These are phyloP conservation scores for Umbilicus rupestris DNA, from an alignment of 164 flowering plant species.

Conservation along the genomic window DNA sequence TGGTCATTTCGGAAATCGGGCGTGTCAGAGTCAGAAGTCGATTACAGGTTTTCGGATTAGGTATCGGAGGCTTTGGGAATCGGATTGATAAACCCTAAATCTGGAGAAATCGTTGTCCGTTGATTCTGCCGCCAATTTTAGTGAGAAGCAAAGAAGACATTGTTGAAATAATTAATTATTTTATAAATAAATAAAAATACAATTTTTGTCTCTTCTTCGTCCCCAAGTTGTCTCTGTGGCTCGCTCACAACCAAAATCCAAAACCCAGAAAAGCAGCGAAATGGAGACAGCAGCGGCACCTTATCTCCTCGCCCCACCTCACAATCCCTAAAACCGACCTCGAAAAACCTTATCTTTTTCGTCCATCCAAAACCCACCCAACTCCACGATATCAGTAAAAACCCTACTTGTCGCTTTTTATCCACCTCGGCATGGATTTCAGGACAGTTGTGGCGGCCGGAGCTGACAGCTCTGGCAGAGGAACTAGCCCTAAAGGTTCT, in stretches of 20 bases:
- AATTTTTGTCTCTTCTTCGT: background rate
- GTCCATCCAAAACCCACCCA: constrained; percentile 4
- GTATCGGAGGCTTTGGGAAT: too few species aligned
- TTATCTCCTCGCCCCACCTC: constrained; percentile 4
- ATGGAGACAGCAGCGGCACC: background rate
- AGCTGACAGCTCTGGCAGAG: background rate
- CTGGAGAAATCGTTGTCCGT: background rate
- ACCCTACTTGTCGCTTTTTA: background rate
- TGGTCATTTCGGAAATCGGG: background rate
- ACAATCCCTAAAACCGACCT: background rate
- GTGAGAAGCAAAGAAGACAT: background rate
- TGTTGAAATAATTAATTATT: too few species aligned
- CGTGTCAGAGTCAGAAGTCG: too few species aligned
- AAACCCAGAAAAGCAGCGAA: background rate
- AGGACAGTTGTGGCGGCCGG: background rate
- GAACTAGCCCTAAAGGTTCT: background rate
- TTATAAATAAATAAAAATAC: background rate
- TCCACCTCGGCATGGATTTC: background rate
- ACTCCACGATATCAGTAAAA: background rate
- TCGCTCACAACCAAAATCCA: background rate
- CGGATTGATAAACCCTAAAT: background rate
- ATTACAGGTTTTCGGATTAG: too few species aligned
- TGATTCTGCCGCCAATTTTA: constrained; percentile 3
- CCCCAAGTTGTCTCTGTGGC: background rate
- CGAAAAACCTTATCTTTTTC: constrained; percentile 4